phyloP scores from a whole-genome alignment of 179 eudicot genomes.

The Patellifolia procumbens region DNA sequence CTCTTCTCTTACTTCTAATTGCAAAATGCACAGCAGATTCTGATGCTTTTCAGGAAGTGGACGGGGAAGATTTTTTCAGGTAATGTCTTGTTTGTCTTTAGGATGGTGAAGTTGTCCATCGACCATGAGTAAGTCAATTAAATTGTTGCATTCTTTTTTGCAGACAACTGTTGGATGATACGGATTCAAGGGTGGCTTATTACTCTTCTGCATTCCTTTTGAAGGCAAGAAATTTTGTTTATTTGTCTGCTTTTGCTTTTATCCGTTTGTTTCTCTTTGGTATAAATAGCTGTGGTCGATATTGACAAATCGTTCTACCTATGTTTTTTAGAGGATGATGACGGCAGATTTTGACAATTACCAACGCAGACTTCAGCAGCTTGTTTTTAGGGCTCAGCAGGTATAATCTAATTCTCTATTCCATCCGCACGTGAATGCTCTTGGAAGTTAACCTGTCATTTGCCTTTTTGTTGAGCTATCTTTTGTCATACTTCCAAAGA shows the following conservation, averaged over 20 bases:
- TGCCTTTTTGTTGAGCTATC: neutral
- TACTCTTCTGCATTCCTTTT: slow-evolving; percentile 93
- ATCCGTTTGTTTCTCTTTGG: slow-evolving; percentile 12
- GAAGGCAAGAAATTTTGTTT: slow-evolving; percentile 55
- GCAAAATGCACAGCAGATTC: slow-evolving; percentile 99
- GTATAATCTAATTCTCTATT: slow-evolving; percentile 36
- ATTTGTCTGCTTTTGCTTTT: slow-evolving; percentile 1
- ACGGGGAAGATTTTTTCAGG: slow-evolving; percentile 96
- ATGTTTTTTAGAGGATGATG: slow-evolving; percentile 83
- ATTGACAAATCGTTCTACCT: slow-evolving; percentile 10
- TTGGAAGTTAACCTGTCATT: neutral
- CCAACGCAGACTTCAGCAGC: slow-evolving; percentile 91
- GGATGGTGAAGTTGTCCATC: neutral
- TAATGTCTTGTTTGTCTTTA: slow-evolving; percentile 15
- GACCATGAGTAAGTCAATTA: neutral
- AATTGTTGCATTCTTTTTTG: slow-evolving; percentile 17
- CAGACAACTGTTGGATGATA: slow-evolving; percentile 95
- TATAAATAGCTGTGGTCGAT: slow-evolving; percentile 15
- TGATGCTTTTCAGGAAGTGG: slow-evolving; percentile 82
- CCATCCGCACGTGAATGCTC: neutral
- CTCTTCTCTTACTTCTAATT: slow-evolving; percentile 91
- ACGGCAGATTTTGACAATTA: slow-evolving; percentile 88
- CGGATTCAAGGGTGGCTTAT: slow-evolving; percentile 98
- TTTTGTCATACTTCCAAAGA: neutral
- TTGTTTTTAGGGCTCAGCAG: slow-evolving; percentile 96